phyloP scores from a whole-genome alignment of 257 asterid genomes.

The Primulina huaijiensis region DNA sequence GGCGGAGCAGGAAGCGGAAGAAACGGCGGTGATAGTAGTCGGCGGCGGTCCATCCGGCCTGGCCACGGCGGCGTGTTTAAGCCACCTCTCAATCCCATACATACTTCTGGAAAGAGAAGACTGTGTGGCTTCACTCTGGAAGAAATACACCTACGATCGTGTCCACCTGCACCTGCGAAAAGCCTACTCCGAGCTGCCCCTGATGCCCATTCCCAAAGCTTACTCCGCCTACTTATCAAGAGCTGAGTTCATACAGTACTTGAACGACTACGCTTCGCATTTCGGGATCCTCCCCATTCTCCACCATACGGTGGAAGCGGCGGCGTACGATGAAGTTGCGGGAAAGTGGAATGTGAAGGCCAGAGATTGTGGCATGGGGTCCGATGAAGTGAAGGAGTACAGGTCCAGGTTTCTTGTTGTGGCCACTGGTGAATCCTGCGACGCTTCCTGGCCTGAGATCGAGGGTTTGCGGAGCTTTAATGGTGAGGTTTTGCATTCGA shows the following conservation, averaged over 20 bases:
- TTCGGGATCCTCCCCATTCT: conserved; percentile 43
- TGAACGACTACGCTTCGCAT: conserved; percentile 53
- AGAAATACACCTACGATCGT: conserved; percentile 65
- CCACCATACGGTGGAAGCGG: conserved; percentile 44
- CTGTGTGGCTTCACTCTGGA: conserved; percentile 65
- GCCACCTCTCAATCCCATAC: conserved; percentile 49
- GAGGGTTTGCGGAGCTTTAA: conserved; percentile 46
- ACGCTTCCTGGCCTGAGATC: conserved; percentile 44
- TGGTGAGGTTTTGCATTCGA: conserved; percentile 68
- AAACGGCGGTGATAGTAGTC: conserved; percentile 38
- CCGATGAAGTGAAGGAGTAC: conserved; percentile 40
- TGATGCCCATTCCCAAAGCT: conserved; percentile 43
- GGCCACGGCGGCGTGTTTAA: conserved; percentile 64
- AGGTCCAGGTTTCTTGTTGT: conserved; percentile 57
- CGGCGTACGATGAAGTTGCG: conserved; percentile 30
- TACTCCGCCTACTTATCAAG: conserved; percentile 47
- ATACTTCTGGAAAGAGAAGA: conserved; percentile 65
- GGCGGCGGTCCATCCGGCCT: conserved; percentile 84
- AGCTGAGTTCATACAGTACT: conserved; percentile 36
- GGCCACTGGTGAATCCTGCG: conserved; percentile 68
- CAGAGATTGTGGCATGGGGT: conserved; percentile 15
- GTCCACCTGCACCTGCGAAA: conserved; percentile 73
- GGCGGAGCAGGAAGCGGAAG: neutral
- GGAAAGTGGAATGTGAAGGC: conserved; percentile 50
- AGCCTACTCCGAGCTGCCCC: conserved; percentile 52